Percentiles rank a stretch among this genome's conserved stretches.
phyloP scores from a whole-genome alignment of 176 grass and related monocot genomes.

The Aegilops speltoides region DNA sequence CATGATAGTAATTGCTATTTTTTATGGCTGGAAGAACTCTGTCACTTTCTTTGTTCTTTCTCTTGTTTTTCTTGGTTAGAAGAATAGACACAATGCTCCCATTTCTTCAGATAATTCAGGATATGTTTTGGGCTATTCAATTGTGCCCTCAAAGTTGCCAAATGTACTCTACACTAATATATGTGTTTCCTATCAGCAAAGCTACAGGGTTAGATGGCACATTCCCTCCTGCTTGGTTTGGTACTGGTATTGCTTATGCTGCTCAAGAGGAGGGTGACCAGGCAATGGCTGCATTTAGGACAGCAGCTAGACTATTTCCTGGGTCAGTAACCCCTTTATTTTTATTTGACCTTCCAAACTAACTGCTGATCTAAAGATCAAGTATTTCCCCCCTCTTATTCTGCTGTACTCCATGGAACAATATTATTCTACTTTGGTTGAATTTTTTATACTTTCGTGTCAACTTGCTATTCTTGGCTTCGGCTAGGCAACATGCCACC shows the following conservation, averaged over 20 bases:
- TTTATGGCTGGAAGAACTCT: neutral
- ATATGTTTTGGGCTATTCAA: neutral
- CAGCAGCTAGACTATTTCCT: slow-evolving; percentile 91
- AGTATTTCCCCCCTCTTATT: neutral
- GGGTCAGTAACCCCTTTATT: slow-evolving; percentile 56
- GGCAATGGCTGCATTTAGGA: slow-evolving; percentile 92
- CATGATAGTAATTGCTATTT: neutral
- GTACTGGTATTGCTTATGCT: slow-evolving; percentile 85
- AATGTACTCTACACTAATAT: slow-evolving; percentile 28
- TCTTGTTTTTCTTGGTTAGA: neutral
- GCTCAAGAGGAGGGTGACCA: slow-evolving; percentile 95
- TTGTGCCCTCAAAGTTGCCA: neutral
- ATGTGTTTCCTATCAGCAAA: slow-evolving; percentile 62
- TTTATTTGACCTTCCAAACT: slow-evolving; percentile 5
- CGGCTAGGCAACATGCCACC: neutral
- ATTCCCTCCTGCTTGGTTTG: slow-evolving; percentile 96
- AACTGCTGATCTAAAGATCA: slow-evolving; percentile 13
- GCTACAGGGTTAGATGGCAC: slow-evolving; percentile 83
- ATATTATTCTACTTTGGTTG: neutral
- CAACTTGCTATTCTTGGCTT: slow-evolving; percentile 9
- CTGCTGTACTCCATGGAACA: neutral
- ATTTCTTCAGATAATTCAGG: neutral
- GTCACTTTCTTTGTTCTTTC: neutral
- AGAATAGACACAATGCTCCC: neutral
- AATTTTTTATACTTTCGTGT: neutral